Evolutionary conservation across 202 grass and related monocot species (phyloP), one percentile per base, ranked within the genome.

Genomic region (Carex arenaria): DNA sequence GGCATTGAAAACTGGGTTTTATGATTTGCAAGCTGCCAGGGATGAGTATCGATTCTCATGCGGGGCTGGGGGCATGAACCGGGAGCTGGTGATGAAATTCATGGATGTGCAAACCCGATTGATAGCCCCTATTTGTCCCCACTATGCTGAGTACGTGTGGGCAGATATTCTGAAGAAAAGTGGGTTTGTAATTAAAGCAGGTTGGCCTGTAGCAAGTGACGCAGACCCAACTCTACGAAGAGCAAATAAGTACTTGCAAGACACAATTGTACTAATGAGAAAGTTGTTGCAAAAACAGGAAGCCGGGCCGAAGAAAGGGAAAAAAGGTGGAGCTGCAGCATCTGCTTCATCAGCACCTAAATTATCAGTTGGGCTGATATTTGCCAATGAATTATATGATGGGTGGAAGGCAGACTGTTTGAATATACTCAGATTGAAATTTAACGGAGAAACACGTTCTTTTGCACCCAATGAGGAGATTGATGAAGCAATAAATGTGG

Each of bases 131-230:
- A 91, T 97, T 53, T 97, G 92, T 64, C 94, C 94, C 12, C 94
- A 97, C 80, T 97, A 97, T 23, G 90, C 91, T 0, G 94, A 97
- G 80, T 88, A 97, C 79, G 94, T 94, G 61, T 97, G 92, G 94
- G 82, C 79, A 23, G 93, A 97, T 72, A 83, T 92, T 30, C n/a
- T 97, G 77, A 97, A 86, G 81, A 91, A 94, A 72, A 84, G 93
- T 59, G 94, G 94, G 10, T 97, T 97, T 84, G 90, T 81, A 10
- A 69, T 94, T 75, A 97, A 89, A 72, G 88, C 92, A 61, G 94
- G 92, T 66, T 94, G 92, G 94, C 92, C 94, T 23, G 40, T 60
- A 4, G 81, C 88, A 26, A 85, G 87, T 4, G 79, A 65, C 42
- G 81, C 92, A 0, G 88, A 94, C 80, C 88, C 85, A 59, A 94